These are phyloP conservation scores for Candida koratica DNA, from an alignment of 805 yeast genomes.

Conservation along the genomic window DNA sequence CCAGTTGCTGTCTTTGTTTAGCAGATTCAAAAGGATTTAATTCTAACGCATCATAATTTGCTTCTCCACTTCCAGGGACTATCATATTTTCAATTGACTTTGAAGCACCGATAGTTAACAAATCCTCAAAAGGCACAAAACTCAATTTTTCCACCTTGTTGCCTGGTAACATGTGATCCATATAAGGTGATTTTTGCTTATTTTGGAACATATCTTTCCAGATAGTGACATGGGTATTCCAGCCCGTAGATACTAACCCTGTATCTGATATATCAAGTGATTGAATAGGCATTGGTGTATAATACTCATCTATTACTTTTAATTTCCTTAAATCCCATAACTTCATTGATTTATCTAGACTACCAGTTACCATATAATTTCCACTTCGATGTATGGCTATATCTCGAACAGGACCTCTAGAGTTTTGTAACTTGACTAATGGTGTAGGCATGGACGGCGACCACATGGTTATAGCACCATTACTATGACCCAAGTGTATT, in stretches of 20 bases:
- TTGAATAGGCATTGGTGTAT: conserved; percentile 79
- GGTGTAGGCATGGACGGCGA: conserved; percentile 86
- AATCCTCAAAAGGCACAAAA: conserved; percentile 94
- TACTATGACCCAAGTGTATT: conserved; percentile 87
- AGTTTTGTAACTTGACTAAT: conserved; percentile 72
- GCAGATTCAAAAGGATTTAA: conserved; percentile 88
- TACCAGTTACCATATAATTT: conserved; percentile 87
- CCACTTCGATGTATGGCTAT: conserved; percentile 90
- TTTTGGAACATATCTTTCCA: conserved; percentile 82
- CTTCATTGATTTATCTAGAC: conserved; percentile 78
- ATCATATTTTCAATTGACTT: conserved; percentile 79
- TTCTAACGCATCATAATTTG: conserved; percentile 92
- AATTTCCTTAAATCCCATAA: conserved; percentile 92
- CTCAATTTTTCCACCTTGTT: conserved; percentile 61
- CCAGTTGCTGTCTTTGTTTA: conserved; percentile 89
- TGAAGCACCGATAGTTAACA: conserved; percentile 84
- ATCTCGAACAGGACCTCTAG: conserved; percentile 84
- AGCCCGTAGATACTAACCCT: conserved; percentile 82
- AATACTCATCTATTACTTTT: conserved; percentile 66
- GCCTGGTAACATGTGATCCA: conserved; percentile 84
- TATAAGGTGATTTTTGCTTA: conserved; percentile 80
- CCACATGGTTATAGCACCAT: conserved; percentile 92
- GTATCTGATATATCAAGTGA: conserved; percentile 79
- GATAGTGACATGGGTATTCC: conserved; percentile 93
- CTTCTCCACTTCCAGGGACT: conserved; percentile 97